phyloP scores from a whole-genome alignment of 2,329 filamentous ascomycete species.

The Paecilomyces dactylethromorphus region DNA sequence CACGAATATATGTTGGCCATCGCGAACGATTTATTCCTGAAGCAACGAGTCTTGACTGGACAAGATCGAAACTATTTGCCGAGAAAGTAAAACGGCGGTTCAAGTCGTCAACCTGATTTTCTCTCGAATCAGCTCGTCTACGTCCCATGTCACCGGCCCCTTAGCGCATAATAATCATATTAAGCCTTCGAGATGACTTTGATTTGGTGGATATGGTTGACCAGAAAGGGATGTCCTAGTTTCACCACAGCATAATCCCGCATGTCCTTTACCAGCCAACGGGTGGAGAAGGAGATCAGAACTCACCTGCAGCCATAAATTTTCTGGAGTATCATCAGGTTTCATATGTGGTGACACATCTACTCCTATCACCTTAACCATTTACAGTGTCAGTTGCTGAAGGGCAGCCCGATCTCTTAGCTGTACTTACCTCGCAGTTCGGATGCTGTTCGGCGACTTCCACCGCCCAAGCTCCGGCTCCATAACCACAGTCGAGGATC shows the following conservation, averaged over 20 bases:
- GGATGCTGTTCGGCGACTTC: slow-evolving; percentile 61
- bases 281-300: background rate
- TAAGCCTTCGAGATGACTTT: background rate
- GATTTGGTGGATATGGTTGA: background rate
- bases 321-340: slow-evolving; percentile 57
- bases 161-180: background rate
- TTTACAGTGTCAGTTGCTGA: slow-evolving; percentile 3
- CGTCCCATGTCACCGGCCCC: background rate
- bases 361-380: slow-evolving; percentile 58
- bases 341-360: slow-evolving; percentile 66
- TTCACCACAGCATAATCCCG: background rate
- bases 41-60: slow-evolving; percentile 61
- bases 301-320: slow-evolving; percentile 60
- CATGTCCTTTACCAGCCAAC: background rate
- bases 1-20: slow-evolving; percentile 70
- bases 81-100: slow-evolving; percentile 64
- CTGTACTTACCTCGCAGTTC: slow-evolving; percentile 52
- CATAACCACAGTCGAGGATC: slow-evolving; percentile 68
- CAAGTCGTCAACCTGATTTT: slow-evolving; percentile 56
- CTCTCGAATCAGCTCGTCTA: slow-evolving; percentile 10
- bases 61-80: slow-evolving; percentile 68
- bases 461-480: slow-evolving; percentile 63
- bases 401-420: slow-evolving; percentile 1
- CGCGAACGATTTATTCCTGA: slow-evolving; percentile 62
- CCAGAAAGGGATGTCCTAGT: background rate